A percentile compares a stretch with the other conserved stretches of the same genome.
Conservation (phyloP, 495 filamentous ascomycete species). For the Emericellopsis terricola region DNA sequence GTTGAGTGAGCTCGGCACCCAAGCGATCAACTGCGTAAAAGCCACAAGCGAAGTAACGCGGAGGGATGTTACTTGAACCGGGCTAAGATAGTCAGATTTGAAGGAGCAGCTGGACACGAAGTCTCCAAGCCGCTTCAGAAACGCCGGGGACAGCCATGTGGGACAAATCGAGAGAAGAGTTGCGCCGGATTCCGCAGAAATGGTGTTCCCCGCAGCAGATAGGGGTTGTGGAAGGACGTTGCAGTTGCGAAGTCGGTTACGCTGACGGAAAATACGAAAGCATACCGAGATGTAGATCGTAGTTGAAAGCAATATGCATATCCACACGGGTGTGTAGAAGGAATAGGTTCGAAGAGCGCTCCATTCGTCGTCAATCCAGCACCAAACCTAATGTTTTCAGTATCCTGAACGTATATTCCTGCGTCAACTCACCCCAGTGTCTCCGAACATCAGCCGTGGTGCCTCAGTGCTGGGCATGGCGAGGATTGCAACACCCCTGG, state of each 20-base stretch:
- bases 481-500: conserved; percentile 50
- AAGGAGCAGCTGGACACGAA: not conserved
- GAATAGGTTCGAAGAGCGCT: conserved; percentile 54
- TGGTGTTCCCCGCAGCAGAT: not conserved
- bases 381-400: conserved; percentile 45
- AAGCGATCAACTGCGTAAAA: conserved; percentile 59
- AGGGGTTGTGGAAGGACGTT: not conserved
- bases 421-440: conserved; percentile 34
- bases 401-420: not conserved
- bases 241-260: conserved; percentile 33
- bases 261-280: conserved; percentile 43
- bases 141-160: conserved; percentile 6
- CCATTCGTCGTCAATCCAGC: conserved; percentile 57
- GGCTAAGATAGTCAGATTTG: conserved; percentile 29
- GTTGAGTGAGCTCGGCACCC: conserved; percentile 68
- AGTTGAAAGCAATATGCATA: conserved; percentile 49
- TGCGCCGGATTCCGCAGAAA: not conserved
- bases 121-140: conserved; percentile 2
- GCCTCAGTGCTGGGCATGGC: conserved; percentile 30
- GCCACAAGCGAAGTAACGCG: conserved; percentile 73
- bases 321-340: conserved; percentile 78
- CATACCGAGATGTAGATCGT: conserved; percentile 59
- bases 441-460: conserved; percentile 45
- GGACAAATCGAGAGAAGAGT: not conserved
- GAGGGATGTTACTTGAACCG: conserved; percentile 54